Evolutionary conservation across 176 grass and related monocot species (phyloP).

Genomic region (Ananas comosus): DNA sequence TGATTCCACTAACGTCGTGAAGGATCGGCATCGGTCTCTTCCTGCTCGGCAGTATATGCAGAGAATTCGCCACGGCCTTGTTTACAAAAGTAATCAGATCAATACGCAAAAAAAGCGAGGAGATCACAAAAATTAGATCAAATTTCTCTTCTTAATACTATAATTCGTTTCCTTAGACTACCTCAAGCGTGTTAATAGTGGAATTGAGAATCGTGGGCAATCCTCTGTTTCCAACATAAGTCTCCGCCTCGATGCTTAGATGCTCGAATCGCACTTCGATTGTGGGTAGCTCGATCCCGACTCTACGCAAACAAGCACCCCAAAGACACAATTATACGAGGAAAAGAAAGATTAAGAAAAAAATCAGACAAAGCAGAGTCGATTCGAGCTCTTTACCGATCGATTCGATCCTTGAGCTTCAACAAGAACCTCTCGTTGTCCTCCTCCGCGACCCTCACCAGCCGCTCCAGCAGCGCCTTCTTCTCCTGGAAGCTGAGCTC

Average conservation of each 20-base stretch:
- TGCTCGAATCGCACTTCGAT: constrained; percentile 85
- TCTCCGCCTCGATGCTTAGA: constrained; percentile 45
- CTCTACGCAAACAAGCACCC: constrained; percentile 23
- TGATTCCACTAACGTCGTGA: constrained; percentile 73
- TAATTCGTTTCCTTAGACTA: constrained; percentile 8
- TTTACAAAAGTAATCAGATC: neutral
- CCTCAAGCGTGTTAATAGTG: constrained; percentile 67
- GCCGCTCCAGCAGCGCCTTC: constrained; percentile 33
- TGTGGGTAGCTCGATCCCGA: constrained; percentile 74
- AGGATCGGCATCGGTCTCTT: constrained; percentile 65
- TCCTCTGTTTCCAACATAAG: constrained; percentile 72
- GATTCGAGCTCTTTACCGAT: constrained; percentile 19
- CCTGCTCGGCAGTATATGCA: constrained; percentile 62
- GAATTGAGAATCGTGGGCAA: constrained; percentile 80
- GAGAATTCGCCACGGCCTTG: constrained; percentile 49
- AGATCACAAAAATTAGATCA: neutral
- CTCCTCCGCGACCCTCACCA: constrained; percentile 27
- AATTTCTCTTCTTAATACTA: neutral
- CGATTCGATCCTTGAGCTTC: constrained; percentile 46
- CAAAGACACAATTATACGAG: constrained; percentile 8
- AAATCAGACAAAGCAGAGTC: neutral
- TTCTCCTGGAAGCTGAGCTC: constrained; percentile 21
- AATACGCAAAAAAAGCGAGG: neutral
- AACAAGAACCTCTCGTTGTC: constrained; percentile 50
- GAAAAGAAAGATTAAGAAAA: constrained; percentile 7